Base-by-base conservation (phyloP, 805 yeast species). In the Suhomyces faveliae region DNA sequence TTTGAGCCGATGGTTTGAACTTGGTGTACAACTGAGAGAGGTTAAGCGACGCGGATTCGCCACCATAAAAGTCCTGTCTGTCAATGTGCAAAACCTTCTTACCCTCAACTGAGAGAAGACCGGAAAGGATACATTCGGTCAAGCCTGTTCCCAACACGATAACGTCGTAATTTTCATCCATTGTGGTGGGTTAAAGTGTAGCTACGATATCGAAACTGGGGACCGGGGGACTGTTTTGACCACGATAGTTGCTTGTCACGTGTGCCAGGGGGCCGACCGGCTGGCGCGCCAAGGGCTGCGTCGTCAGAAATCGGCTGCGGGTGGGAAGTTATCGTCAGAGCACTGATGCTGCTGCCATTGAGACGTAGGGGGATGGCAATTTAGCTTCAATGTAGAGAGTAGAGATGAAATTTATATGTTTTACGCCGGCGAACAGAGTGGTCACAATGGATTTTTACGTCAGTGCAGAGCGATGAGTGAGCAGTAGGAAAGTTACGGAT, bases 111-210 rank as follows among this genome's bases (percentile, higher is more conserved):
- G 97, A 89, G 40, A 94, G 77, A 45, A 94, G 71, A 3, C 99
- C 99, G 1, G 97, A 89, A 40, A 94, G 79, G 51, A 94, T 86
- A 74, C 99, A 94, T 68, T 94, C 99, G 40, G 97, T 92, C 54
- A 94, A 79, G n/a, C 99, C 99, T 51, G 81, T 77, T 62, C 98
- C 99, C 51, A 92, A 78, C 22, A 92, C 97, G 58, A 94, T 92
- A 51, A 92, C 97, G 74, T 94, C 99, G 81, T 91, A 94, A 55
- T 88, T 82, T 70, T 91, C 97, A 71, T 94, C 98, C 96, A 94
- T 89, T 43, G 33, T 13, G 45, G 37, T 33, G 21, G 21, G 21
- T 33, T 9, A 15, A 33, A 33, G 37, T 15, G 37, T 33, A 15
- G 21, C 12, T 33, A 17, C 21, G 37, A 10, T 15, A 33, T 13